A percentile compares a stretch with the other conserved stretches of the same genome.
phyloP scores from a whole-genome alignment of 257 asterid genomes.

The Asclepias syriaca region DNA sequence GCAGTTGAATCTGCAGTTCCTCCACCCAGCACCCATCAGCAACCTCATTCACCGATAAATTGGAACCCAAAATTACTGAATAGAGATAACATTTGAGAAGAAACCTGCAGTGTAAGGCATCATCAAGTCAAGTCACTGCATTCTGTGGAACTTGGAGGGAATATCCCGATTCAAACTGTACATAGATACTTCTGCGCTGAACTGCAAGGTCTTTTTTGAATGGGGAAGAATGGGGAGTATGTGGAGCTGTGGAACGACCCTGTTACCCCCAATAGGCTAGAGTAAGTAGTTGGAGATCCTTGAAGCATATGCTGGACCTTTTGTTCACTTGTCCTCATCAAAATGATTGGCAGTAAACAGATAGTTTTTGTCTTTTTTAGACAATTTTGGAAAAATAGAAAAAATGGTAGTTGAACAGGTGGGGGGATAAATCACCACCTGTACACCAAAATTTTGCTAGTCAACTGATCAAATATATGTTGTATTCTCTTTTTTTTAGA shows the following conservation, averaged over 20 bases:
- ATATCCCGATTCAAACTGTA: constrained; percentile 10
- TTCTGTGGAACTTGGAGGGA: neutral
- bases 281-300: neutral
- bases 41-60: constrained; percentile 33
- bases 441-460: constrained; percentile 16
- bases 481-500: too few relatives aligned
- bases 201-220: neutral
- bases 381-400: constrained; percentile 12
- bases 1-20: constrained; percentile 31
- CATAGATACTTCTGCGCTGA: constrained; percentile 6
- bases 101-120: neutral
- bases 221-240: neutral
- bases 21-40: constrained; percentile 35
- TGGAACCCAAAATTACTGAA: constrained; percentile 40
- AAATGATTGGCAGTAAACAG: constrained; percentile 2
- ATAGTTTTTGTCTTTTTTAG: neutral
- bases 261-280: neutral
- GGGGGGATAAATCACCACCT: constrained; percentile 12
- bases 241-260: constrained; percentile 10
- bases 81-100: constrained; percentile 32
- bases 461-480: constrained; percentile 5
- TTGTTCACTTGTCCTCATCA: neutral
- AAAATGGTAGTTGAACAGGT: constrained; percentile 11
- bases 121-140: neutral
- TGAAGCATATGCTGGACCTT: neutral